Conservation (phyloP, 257 asterid genomes). For the Agastache rugosa region DNA sequence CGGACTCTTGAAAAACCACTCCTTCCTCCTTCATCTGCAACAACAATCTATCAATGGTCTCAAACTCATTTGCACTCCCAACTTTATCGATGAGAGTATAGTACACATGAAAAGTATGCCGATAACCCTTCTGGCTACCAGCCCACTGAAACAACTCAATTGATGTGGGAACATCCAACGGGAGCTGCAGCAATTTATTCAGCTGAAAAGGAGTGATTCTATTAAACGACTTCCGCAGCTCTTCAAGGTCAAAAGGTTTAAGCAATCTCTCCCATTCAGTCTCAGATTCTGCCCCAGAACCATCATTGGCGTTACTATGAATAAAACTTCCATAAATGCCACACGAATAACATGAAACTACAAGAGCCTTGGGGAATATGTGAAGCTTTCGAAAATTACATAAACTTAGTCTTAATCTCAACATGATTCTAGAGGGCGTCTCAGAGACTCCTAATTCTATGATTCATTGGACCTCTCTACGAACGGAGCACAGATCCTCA, state of each 20-base stretch:
- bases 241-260: conserved; percentile 82
- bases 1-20: conserved; percentile 64
- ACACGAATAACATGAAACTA: conserved; percentile 39
- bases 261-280: conserved; percentile 91
- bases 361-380: conserved; percentile 39
- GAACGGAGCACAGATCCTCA: neutral
- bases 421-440: conserved; percentile 41
- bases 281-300: conserved; percentile 55
- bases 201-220: conserved; percentile 80
- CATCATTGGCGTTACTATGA: conserved; percentile 36
- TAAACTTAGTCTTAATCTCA: conserved; percentile 33
- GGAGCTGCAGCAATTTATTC: conserved; percentile 70
- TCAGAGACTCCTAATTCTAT: conserved; percentile 24
- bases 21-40: conserved; percentile 89
- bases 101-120: conserved; percentile 74
- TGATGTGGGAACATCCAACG: conserved; percentile 69
- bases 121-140: conserved; percentile 66
- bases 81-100: conserved; percentile 74
- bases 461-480: conserved; percentile 15
- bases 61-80: conserved; percentile 65
- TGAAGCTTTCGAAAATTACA: conserved; percentile 38
- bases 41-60: conserved; percentile 64
- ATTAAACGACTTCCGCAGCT: conserved; percentile 69
- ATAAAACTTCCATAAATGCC: conserved; percentile 40
- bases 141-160: conserved; percentile 77